Conservation (phyloP, 192 early-diverging fungal species). For the Ramicandelaber brevisporus region DNA sequence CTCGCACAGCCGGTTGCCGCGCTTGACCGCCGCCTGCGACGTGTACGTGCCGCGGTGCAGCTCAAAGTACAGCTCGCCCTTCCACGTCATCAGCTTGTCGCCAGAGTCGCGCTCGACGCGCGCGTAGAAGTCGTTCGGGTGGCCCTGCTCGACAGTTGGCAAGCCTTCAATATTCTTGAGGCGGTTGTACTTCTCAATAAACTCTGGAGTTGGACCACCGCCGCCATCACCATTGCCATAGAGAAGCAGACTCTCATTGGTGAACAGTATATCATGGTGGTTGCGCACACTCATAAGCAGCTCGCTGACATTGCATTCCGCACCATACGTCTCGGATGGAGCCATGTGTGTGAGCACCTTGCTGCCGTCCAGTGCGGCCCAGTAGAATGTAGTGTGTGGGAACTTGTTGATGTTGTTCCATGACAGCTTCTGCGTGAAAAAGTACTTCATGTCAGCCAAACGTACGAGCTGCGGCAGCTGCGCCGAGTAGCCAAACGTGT, state of each 20-base stretch:
- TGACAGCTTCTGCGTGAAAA: slow-evolving; percentile 95
- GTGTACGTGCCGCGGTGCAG: slow-evolving; percentile 97
- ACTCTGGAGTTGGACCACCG: slow-evolving; percentile 55
- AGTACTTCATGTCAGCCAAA: slow-evolving; percentile 59
- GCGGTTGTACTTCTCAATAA: slow-evolving; percentile 61
- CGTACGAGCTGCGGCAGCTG: slow-evolving; percentile 82
- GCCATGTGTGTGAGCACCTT: slow-evolving; percentile 71
- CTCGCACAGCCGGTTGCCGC: slow-evolving; percentile 66
- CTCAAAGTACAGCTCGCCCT: slow-evolving; percentile 96
- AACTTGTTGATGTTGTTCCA: slow-evolving; percentile 99
- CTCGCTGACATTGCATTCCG: slow-evolving; percentile 25
- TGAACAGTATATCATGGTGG: slow-evolving; percentile 69
- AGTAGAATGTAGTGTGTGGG: slow-evolving; percentile 86
- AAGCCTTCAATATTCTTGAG: slow-evolving; percentile 53
- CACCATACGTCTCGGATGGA: slow-evolving; percentile 69
- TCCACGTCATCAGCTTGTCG: slow-evolving; percentile 55
- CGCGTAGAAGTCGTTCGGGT: slow-evolving; percentile 72
- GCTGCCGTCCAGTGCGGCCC: slow-evolving; percentile 75
- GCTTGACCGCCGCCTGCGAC: slow-evolving; percentile 63
- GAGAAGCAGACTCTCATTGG: slow-evolving; percentile 60
- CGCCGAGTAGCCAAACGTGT: slow-evolving; percentile 79
- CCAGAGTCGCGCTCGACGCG: slow-evolving; percentile 39
- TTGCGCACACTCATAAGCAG: slow-evolving; percentile 41
- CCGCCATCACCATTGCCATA: slow-evolving; percentile 97
- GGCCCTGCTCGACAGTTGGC: slow-evolving; percentile 43